A percentile compares a stretch with the other conserved stretches of the same genome.
These are phyloP conservation scores for Alternaria sp. DNA, from an alignment of 2,329 filamentous ascomycete species.

Conservation along the genomic window DNA sequence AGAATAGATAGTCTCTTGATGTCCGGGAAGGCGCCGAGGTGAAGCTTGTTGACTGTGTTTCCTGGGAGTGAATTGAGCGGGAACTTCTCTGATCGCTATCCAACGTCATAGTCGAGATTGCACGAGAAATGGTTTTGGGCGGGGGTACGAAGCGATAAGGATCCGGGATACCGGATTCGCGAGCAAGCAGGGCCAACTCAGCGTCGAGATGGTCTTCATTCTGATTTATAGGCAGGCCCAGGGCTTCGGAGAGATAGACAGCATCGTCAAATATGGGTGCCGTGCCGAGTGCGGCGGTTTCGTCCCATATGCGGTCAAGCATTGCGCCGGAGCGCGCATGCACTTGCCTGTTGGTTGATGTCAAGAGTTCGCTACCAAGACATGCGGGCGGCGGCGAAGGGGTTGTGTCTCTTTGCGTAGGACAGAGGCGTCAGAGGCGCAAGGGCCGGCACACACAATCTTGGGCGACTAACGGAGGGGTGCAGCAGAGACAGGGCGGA, in stretches of 20 bases:
- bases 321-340: slow-evolving; percentile 48
- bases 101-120: slow-evolving; percentile 42
- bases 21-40: slow-evolving; percentile 46
- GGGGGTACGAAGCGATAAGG: slow-evolving; percentile 43
- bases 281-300: slow-evolving; percentile 32
- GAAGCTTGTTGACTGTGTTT: slow-evolving; percentile 46
- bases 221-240: slow-evolving; percentile 34
- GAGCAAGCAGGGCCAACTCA: slow-evolving; percentile 36
- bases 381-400: slow-evolving; percentile 29
- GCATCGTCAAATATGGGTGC: slow-evolving; percentile 48
- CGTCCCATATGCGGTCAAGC: slow-evolving; percentile 34
- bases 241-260: slow-evolving; percentile 42
- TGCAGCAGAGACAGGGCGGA: slow-evolving; percentile 13
- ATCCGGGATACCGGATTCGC: slow-evolving; percentile 44
- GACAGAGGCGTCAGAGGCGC: slow-evolving; percentile 6
- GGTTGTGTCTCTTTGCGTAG: slow-evolving; percentile 9
- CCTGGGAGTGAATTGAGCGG: slow-evolving; percentile 46
- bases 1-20: slow-evolving; percentile 38
- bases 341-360: slow-evolving; percentile 31
- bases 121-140: slow-evolving; percentile 32
- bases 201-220: slow-evolving; percentile 45
- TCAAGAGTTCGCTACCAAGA: slow-evolving; percentile 27
- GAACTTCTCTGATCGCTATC: slow-evolving; percentile 44
- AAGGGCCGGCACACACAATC: slow-evolving; percentile 14
- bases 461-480: slow-evolving; percentile 5